These are phyloP conservation scores for Nannochloropsis gaditana DNA, from an alignment of 108 stramenopile species.

Conservation along the genomic window DNA sequence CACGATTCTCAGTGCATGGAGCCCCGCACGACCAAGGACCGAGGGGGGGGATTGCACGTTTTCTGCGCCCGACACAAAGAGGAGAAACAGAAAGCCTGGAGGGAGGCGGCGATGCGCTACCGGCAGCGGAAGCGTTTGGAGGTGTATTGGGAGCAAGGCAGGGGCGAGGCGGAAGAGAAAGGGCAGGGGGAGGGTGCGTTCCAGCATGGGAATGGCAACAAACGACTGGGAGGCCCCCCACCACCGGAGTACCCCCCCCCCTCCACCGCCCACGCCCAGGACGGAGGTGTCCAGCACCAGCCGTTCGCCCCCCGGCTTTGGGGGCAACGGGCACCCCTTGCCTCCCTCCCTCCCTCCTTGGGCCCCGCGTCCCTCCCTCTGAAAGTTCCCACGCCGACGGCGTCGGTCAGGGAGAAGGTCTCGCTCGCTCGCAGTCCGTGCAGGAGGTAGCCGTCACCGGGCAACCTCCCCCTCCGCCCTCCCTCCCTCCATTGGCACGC, in stretches of 20 bases:
- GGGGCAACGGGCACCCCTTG: background rate
- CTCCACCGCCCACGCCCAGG: background rate
- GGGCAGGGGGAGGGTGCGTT: background rate
- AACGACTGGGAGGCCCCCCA: background rate
- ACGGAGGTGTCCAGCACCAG: background rate
- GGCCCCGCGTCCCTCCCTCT: background rate
- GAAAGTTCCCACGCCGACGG: background rate
- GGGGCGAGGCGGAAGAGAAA: background rate
- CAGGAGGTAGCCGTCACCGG: no score
- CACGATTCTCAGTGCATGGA: conserved; percentile 9
- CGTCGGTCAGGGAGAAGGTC: background rate
- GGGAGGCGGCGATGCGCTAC: background rate
- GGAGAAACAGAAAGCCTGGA: conserved; percentile 8
- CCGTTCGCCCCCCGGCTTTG: background rate
- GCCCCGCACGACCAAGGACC: background rate
- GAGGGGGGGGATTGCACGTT: background rate
- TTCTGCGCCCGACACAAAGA: background rate
- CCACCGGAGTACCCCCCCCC: background rate
- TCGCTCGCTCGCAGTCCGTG: no score
- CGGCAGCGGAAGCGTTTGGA: background rate
- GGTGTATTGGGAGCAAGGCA: background rate
- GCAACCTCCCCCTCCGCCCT: no score
- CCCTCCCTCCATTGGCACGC: no score
- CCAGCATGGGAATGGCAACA: background rate
- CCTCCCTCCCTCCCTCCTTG: background rate